Conservation (phyloP, 192 early-diverging fungal species). For the Rhizoclosmatium globosum region DNA sequence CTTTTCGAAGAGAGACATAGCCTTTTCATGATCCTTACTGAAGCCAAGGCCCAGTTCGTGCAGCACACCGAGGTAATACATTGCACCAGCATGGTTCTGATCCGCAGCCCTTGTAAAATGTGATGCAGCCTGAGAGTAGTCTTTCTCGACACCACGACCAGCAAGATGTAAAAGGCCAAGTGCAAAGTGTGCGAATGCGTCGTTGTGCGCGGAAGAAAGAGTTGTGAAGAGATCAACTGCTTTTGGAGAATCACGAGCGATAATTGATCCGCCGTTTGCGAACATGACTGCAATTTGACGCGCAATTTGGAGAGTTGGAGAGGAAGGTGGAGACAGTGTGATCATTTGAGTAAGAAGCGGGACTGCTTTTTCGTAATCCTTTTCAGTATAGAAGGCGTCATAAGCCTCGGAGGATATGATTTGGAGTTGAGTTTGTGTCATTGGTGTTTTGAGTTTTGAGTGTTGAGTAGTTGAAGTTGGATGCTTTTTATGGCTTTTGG, state of each 20-base stretch:
- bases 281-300: background rate
- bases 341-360: too few relatives aligned
- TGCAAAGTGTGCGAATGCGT: background rate
- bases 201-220: background rate
- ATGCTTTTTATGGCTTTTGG: too few relatives aligned
- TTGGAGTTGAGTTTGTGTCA: too few relatives aligned
- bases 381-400: too few relatives aligned
- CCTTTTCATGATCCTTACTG: background rate
- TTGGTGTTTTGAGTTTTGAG: too few relatives aligned
- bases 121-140: background rate
- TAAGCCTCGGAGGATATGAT: too few relatives aligned
- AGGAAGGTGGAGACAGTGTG: too few relatives aligned
- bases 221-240: background rate
- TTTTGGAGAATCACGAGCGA: background rate
- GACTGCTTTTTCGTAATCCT: too few relatives aligned
- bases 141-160: background rate
- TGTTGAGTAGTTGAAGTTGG: too few relatives aligned
- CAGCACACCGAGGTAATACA: background rate
- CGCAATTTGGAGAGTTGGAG: too few relatives aligned
- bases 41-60: background rate
- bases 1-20: background rate
- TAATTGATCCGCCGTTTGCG: background rate
- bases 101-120: background rate
- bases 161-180: background rate
- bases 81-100: background rate